Evolutionary conservation across 106 monocot genomes (phyloP), one percentile per base, ranked within the genome.

Genomic region (Allium cepa): DNA sequence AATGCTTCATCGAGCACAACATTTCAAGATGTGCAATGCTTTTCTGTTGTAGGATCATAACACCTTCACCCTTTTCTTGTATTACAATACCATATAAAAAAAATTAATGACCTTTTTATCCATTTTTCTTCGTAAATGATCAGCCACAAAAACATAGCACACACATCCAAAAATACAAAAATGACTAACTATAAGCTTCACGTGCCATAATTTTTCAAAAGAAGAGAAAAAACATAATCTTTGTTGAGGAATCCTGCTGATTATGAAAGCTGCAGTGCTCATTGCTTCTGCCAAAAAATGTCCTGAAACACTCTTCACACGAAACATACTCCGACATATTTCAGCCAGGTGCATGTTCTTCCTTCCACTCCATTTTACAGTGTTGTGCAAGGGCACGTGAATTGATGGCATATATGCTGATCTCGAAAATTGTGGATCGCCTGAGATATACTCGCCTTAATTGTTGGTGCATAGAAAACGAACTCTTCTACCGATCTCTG

Each of bases 41-140:
- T 9, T 0, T 8, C 26, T 8, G 17, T 61, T 49, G 27, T 36
- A 12, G 51, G 60, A 50, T 50, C 46, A 52, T 15, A 56, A 26
- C 63, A 64, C 56, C 63, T 63, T 63, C 52, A 53, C 27, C 28
- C 27, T 64, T 73, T 73, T 17, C 72, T 52, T 46, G 14, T 10
- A 46, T 3, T 48, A n/a, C 4, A 55, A 53, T 63, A 73, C 0
- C 55, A 36, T 15, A 47, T 11, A 73, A 47, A 11, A 73, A 64
- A 16, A 63, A 73, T 16, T 10, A 4, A 59, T 7, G 9, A 0
- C 2, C 16, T 59, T 59, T n/a, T 59, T 59, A 8, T 18, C 0
- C 46, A 72, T 8, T 55, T 53, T 63, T n/a, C 7, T 72, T 14
- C 7, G 27, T 17, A 73, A 11, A 17, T 72, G 26, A 11, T 55